Evolutionary conservation across 2,329 filamentous ascomycete genomes (phyloP), one percentile per base, ranked within the genome.

Genomic region (Cladophialophora psammophila): DNA sequence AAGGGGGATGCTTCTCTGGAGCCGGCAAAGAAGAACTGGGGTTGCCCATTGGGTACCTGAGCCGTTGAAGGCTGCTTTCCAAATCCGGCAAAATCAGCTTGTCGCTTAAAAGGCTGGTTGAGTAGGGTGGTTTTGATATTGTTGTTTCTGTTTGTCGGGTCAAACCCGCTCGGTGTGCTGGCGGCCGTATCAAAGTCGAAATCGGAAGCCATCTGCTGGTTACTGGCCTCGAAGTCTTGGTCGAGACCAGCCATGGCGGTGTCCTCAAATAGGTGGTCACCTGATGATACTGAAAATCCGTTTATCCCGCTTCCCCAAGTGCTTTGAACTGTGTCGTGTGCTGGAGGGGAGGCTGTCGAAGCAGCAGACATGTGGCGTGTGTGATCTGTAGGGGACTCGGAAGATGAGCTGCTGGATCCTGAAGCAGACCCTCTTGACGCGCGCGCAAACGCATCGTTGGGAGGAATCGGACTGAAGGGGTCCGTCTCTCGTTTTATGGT

Each of bases 111-210:
- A 9, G 66, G 65, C 38, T 63, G 67, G 8, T 58, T 45, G 10
- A 62, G 20, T 34, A 65, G 40, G 35, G 72, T 6, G 52, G 50
- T 65, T 74, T 76, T 42, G 72, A 63, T 45, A 71, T 71, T 45
- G 71, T 68, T 20, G 32, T 15, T 5, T 70, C 70, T 20, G 71
- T 68, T 54, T 76, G 76, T 38, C 66, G 68, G 60, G 76, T 81
- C 65, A 79, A 74, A 45, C 75, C 72, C 80, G 67, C 79, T 82
- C 1, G 81, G 80, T 40, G 80, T 82, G 71, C 80, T 82, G 7
- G 80, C 80, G 36, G 81, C 81, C 66, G 80, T 82, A 52, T 82
- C 80, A 68, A 83, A 83, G 69, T 83, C 81, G 65, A 83, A 83
- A 12, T 80, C 80, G 34, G 80, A 80, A 69, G 81, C 80, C 81